Percentiles rank a stretch among this genome's conserved stretches.
Evolutionary conservation across 1,284 basidiomycete species (phyloP).

Genomic region (Blastosporella zonata): DNA sequence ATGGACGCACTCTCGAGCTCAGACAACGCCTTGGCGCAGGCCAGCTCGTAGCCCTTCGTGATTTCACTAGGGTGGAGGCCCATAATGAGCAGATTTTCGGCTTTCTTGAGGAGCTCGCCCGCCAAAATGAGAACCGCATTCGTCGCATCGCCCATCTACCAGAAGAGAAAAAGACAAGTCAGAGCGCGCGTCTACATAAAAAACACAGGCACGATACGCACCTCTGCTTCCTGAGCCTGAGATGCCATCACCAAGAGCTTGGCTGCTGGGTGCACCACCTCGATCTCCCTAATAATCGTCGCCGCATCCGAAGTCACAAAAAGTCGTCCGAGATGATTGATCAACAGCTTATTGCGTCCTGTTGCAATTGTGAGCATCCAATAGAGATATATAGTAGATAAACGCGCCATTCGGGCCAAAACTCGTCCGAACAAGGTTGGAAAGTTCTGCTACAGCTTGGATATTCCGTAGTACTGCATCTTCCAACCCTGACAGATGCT

Average conservation of each 20-base stretch:
- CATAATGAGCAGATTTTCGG: conserved; percentile 92
- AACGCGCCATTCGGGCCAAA: conserved; percentile 91
- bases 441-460: conserved; percentile 90
- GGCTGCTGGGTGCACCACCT: conserved; percentile 97
- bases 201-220: conserved; percentile 32
- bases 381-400: conserved; percentile 3
- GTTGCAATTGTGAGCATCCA: conserved; percentile 5
- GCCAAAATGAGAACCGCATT: conserved; percentile 95
- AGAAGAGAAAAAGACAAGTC: conserved; percentile 6
- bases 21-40: conserved; percentile 80
- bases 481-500: conserved; percentile 89
- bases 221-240: conserved; percentile 95
- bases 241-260: conserved; percentile 98
- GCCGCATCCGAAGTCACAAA: conserved; percentile 99
- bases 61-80: conserved; percentile 96
- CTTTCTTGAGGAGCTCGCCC: conserved; percentile 93
- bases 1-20: conserved; percentile 84
- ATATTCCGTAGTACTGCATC: conserved; percentile 95
- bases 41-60: conserved; percentile 94
- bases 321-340: conserved; percentile 93
- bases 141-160: conserved; percentile 93
- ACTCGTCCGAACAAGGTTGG: conserved; percentile 93
- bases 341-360: conserved; percentile 94
- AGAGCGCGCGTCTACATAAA: conserved; percentile 2
- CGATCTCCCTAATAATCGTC: conserved; percentile 97